Evolutionary conservation across 257 asterid genomes (phyloP).

Genomic region (Solanum dulcamara): DNA sequence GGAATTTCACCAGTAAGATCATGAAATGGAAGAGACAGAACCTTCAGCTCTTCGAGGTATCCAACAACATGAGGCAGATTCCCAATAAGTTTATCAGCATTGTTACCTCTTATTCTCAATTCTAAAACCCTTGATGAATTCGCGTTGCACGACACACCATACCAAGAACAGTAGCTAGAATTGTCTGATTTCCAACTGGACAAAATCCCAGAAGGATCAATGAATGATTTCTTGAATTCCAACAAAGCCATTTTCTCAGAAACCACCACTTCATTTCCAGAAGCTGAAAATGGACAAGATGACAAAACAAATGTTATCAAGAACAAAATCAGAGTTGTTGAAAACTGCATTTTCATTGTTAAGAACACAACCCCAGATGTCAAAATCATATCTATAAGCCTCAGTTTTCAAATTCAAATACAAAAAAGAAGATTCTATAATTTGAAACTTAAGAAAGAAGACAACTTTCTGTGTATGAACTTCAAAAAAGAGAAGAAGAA

Average conservation of each 20-base stretch:
- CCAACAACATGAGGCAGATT: conserved; percentile 38
- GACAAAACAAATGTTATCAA: conserved; percentile 37
- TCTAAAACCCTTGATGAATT: conserved; percentile 56
- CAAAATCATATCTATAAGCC: background rate
- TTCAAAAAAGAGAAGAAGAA: background rate
- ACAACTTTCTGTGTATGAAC: background rate
- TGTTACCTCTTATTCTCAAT: conserved; percentile 62
- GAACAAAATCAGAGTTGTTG: background rate
- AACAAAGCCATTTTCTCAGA: conserved; percentile 70
- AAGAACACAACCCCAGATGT: background rate
- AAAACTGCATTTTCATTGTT: background rate
- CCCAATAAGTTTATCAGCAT: conserved; percentile 37
- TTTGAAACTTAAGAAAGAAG: background rate
- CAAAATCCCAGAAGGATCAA: conserved; percentile 60
- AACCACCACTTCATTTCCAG: conserved; percentile 8
- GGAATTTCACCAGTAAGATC: conserved; percentile 73
- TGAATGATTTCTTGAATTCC: conserved; percentile 57
- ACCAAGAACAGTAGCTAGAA: conserved; percentile 64
- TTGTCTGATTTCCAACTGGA: conserved; percentile 41
- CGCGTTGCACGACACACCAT: conserved; percentile 59
- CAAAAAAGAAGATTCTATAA: background rate
- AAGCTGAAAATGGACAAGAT: conserved; percentile 31
- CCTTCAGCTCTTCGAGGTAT: conserved; percentile 43
- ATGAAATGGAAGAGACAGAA: conserved; percentile 68
- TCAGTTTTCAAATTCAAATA: background rate